These are phyloP conservation scores for Solanum hybrid DNA, from an alignment of 305 asterid species.

Conservation along the genomic window DNA sequence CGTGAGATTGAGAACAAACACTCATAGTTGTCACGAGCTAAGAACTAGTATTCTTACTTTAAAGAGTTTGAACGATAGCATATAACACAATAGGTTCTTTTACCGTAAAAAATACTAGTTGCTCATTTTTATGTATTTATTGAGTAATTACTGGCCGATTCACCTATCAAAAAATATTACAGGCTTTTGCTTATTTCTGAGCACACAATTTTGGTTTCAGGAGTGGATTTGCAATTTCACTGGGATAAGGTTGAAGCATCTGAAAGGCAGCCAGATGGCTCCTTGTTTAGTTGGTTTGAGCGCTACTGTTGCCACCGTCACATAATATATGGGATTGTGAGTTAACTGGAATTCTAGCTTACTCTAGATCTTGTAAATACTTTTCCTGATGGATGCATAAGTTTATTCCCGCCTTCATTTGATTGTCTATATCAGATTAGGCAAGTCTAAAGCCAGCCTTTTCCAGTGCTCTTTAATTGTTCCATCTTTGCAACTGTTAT, in stretches of 20 bases:
- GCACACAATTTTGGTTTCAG: conserved; percentile 25
- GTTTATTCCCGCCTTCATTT: not conserved
- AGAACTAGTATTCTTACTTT: not conserved
- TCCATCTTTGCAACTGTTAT: not conserved
- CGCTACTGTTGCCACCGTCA: conserved; percentile 67
- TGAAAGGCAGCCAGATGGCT: conserved; percentile 80
- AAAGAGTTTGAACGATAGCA: not conserved
- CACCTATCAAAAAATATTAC: not conserved
- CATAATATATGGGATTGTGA: conserved; percentile 62
- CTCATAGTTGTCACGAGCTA: not conserved
- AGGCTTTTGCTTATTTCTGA: conserved; percentile 2
- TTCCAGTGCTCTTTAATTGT: not conserved
- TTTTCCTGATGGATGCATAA: not conserved
- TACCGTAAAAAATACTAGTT: not conserved
- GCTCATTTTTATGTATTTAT: not conserved
- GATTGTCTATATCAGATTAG: not conserved
- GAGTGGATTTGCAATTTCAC: conserved; percentile 80
- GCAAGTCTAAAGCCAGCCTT: not conserved
- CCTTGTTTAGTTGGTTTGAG: conserved; percentile 95
- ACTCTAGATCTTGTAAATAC: not conserved
- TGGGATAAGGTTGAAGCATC: conserved; percentile 84
- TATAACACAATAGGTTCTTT: not conserved
- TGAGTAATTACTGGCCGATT: not conserved
- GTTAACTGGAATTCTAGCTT: conserved; percentile 16
- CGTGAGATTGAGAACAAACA: not conserved